A percentile compares a stretch with the other conserved stretches of the same genome.
These are phyloP conservation scores for Hanseniaspora sp. DNA, from an alignment of 1,139 yeast genomes.

Conservation along the genomic window DNA sequence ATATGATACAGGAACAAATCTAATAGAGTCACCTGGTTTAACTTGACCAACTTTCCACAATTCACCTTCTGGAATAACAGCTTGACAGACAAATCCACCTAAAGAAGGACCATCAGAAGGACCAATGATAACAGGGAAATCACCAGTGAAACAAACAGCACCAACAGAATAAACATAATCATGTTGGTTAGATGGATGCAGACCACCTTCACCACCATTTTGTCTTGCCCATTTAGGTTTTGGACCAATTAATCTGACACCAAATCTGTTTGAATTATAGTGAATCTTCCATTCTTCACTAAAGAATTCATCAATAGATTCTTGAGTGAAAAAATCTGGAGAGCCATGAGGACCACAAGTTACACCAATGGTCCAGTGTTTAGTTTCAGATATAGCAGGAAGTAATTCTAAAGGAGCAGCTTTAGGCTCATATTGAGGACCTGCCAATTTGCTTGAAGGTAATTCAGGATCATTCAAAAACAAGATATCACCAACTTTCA, in stretches of 20 bases:
- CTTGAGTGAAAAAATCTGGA: conserved; percentile 82
- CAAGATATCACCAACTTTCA: conserved; percentile 84
- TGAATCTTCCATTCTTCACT: conserved; percentile 80
- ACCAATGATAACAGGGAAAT: conserved; percentile 80
- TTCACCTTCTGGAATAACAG: conserved; percentile 89
- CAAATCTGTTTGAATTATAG: conserved; percentile 91
- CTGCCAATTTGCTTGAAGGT: conserved; percentile 57
- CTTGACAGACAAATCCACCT: conserved; percentile 95
- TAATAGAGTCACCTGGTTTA: conserved; percentile 79
- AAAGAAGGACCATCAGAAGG: conserved; percentile 96
- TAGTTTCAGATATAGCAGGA: conserved; percentile 42
- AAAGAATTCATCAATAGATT: conserved; percentile 65
- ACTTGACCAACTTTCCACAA: conserved; percentile 98
- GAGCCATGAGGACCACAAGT: conserved; percentile 97
- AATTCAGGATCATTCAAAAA: conserved; percentile 71
- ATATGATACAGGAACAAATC: conserved; percentile 66
- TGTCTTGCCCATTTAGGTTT: conserved; percentile 92
- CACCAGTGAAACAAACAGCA: conserved; percentile 95
- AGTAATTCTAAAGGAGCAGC: conserved; percentile 46
- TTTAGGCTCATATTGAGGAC: conserved; percentile 55
- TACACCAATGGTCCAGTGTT: conserved; percentile 78
- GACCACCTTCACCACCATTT: conserved; percentile 98
- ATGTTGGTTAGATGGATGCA: conserved; percentile 95
- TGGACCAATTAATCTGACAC: conserved; percentile 89
- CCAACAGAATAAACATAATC: conserved; percentile 95